Evolutionary conservation across 179 eudicot genomes (phyloP), one percentile per base, ranked within the genome.

Genomic region (Beta corolliflora): DNA sequence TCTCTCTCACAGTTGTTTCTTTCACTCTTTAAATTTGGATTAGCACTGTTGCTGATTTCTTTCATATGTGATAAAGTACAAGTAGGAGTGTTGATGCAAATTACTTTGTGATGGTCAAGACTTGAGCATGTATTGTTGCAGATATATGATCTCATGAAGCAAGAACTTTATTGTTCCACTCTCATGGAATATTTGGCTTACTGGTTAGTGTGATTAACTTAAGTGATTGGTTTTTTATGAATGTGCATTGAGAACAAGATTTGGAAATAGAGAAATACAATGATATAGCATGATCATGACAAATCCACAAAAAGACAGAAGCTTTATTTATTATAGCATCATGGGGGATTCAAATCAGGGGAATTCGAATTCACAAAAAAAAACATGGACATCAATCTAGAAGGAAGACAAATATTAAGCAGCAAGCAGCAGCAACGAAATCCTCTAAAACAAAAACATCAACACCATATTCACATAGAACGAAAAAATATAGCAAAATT

Each of bases 41-140:
- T 55, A 31, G 29, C 65, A 31, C 60, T 31, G 63, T 74, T 13
- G 0, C 65, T 72, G 21, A 56, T 74, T 74, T 18, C 25, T 72
- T 18, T 74, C 2, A 56, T 74, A 31, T 15, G 16, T 55, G 46
- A 31, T 25, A 16, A 74, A 74, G 48, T 74, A 50, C 5, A 5
- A 31, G 77, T 74, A 50, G 29, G 65, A 54, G 48, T 54, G 77
- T 55, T 23, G 12, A 23, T 73, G 77, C 55, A 73, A 73, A 73
- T 73, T 48, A 29, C 45, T 48, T 48, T 71, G 45, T 21, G n/a
- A 50, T 52, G 18, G n/a, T 53, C 59, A 46, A 8, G 19, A 2
- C n/a, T 25, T 23, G 25, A 25, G 25, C 25, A 25, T 8, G 1
- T 29, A 2, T n/a, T 71, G 13, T 50, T n/a, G 0, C 13, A 48